A percentile compares a stretch with the other conserved stretches of the same genome.
phyloP scores from a whole-genome alignment of 805 yeast genomes.

The Maudiozyma turicensis region DNA sequence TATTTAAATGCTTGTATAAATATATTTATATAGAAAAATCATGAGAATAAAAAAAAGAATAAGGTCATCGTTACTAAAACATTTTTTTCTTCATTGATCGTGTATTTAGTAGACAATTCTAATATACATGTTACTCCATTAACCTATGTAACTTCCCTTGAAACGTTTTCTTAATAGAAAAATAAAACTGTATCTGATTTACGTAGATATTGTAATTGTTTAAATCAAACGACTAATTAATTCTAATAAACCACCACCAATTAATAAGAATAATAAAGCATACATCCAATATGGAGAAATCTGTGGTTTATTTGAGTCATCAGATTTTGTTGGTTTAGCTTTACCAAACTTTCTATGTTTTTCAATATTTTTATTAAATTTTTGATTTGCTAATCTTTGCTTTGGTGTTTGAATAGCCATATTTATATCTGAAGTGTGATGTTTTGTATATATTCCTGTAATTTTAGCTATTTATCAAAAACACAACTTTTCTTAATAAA shows the following conservation, averaged over 20 bases:
- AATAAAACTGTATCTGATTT: background rate
- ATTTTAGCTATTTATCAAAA: background rate
- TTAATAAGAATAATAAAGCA: constrained; percentile 52
- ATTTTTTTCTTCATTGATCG: too few relatives aligned
- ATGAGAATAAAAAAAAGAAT: too few relatives aligned
- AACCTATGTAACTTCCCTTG: too few relatives aligned
- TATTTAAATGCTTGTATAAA: too few relatives aligned
- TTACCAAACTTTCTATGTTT: constrained; percentile 58
- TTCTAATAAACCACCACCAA: constrained; percentile 79
- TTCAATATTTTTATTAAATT: constrained; percentile 65
- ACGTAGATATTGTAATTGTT: background rate
- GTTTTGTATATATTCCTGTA: background rate
- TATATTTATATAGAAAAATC: too few relatives aligned
- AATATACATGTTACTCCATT: too few relatives aligned
- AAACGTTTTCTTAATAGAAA: too few relatives aligned
- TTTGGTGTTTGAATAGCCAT: constrained; percentile 74
- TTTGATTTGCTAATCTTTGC: constrained; percentile 80
- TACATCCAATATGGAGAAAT: constrained; percentile 57
- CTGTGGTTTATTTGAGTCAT: constrained; percentile 37
- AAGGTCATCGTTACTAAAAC: too few relatives aligned
- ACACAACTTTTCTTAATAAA: background rate
- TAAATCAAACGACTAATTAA: constrained; percentile 46
- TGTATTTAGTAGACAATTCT: too few relatives aligned
- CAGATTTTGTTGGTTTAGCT: constrained; percentile 36
- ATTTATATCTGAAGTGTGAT: background rate